These are phyloP conservation scores for Friedmanniomyces simplex DNA, from an alignment of 495 filamentous ascomycete species.

Conservation along the genomic window DNA sequence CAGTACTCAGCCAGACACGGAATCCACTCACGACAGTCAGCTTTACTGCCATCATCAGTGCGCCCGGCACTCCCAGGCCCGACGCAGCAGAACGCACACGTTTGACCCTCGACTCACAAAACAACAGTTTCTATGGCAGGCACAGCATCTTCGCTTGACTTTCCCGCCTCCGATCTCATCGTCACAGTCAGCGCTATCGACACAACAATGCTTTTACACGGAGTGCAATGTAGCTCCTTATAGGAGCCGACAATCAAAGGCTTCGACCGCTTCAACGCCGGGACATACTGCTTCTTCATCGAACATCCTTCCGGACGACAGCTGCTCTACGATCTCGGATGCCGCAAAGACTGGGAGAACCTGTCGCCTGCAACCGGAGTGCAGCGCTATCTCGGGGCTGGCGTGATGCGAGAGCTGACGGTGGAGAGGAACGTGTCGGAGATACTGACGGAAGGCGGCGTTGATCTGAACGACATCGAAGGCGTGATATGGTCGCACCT, in stretches of 20 bases:
- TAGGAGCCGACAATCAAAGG: slow-evolving; percentile 12
- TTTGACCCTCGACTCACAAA: no score
- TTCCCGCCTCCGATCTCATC: neutral
- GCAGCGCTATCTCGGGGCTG: neutral
- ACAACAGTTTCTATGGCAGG: no score
- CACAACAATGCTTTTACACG: slow-evolving; percentile 1
- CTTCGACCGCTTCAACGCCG: slow-evolving; percentile 1
- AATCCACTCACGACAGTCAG: no score
- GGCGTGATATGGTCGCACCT: slow-evolving; percentile 13
- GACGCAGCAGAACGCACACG: no score
- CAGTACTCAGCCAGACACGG: no score
- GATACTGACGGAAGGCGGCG: slow-evolving; percentile 9
- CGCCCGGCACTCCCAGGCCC: no score
- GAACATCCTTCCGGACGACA: slow-evolving; percentile 8
- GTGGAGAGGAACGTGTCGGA: slow-evolving; percentile 11
- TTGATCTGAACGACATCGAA: slow-evolving; percentile 12
- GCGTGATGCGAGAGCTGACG: slow-evolving; percentile 1
- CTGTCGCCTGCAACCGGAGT: neutral
- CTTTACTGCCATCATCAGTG: no score
- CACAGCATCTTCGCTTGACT: neutral
- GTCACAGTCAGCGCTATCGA: slow-evolving; percentile 14
- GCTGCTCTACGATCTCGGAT: slow-evolving; percentile 12
- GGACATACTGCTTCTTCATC: slow-evolving; percentile 10
- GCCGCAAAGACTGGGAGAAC: slow-evolving; percentile 15
- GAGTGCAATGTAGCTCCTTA: neutral